phyloP scores from a whole-genome alignment of 768 basidiomycete species.

The Lactifluus echinatus region DNA sequence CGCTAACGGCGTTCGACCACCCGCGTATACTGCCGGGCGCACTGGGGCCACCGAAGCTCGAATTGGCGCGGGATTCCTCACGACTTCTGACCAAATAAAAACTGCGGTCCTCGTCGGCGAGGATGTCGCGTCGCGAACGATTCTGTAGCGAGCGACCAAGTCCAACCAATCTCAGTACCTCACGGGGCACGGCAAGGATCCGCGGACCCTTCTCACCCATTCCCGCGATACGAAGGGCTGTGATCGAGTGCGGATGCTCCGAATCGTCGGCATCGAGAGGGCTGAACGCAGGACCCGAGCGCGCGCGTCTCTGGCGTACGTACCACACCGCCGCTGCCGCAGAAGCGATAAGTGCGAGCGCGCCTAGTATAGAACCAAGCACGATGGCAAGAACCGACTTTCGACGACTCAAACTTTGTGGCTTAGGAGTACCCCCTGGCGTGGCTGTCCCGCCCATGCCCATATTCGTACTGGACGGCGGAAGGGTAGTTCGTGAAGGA shows the following conservation, averaged over 20 bases:
- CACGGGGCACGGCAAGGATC: conserved; percentile 19
- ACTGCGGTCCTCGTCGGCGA: conserved; percentile 65
- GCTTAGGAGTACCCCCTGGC: conserved; percentile 11
- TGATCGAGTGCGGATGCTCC: conserved; percentile 26
- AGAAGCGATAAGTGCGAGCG: conserved; percentile 43
- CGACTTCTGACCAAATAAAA: conserved; percentile 21
- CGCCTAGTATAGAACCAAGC: conserved; percentile 54
- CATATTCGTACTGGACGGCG: conserved; percentile 14
- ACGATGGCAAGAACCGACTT: conserved; percentile 38
- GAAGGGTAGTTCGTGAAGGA: neutral
- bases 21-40: conserved; percentile 5
- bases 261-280: conserved; percentile 28
- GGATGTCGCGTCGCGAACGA: conserved; percentile 53
- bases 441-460: neutral
- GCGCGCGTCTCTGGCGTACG: conserved; percentile 30
- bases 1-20: conserved; percentile 19
- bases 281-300: conserved; percentile 23
- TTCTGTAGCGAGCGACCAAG: conserved; percentile 17
- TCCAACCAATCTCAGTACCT: conserved; percentile 30
- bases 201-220: conserved; percentile 21
- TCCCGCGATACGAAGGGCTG: conserved; percentile 22
- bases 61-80: conserved; percentile 21
- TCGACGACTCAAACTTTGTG: neutral
- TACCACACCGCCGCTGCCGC: conserved; percentile 38
- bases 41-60: neutral